phyloP scores from a whole-genome alignment of 78 protist genomes.

The Bigelowiella natans region DNA sequence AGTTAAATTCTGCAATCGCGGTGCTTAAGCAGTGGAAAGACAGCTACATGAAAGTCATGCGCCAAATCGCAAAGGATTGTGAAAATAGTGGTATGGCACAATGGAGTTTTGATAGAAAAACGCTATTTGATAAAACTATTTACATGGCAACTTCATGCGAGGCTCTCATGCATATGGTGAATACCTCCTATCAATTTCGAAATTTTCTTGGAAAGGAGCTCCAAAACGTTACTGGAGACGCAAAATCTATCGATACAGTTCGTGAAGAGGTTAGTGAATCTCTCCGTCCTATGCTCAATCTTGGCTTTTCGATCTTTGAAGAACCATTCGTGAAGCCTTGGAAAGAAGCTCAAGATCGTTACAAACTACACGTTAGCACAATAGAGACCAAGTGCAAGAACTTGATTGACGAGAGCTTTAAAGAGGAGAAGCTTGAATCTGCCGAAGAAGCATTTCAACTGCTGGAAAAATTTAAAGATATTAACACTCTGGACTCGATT shows the following conservation, averaged over 20 bases:
- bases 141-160: constrained; percentile 39
- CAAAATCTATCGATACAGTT: neutral
- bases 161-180: neutral
- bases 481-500: constrained; percentile 24
- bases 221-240: neutral
- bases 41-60: neutral
- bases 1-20: neutral
- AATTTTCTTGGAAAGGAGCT: neutral
- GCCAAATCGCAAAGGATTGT: neutral
- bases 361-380: neutral
- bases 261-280: neutral
- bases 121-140: constrained; percentile 48
- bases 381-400: neutral
- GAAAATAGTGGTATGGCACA: constrained; percentile 19
- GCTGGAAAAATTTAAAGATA: constrained; percentile 52
- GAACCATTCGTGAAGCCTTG: neutral
- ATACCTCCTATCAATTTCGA: neutral
- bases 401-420: neutral
- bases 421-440: neutral
- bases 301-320: neutral
- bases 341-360: neutral
- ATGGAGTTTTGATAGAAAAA: constrained; percentile 72
- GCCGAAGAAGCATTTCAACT: constrained; percentile 25
- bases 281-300: neutral
- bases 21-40: neutral